Base-by-base conservation (phyloP, 805 yeast genomes). In the Candida ovalis region DNA sequence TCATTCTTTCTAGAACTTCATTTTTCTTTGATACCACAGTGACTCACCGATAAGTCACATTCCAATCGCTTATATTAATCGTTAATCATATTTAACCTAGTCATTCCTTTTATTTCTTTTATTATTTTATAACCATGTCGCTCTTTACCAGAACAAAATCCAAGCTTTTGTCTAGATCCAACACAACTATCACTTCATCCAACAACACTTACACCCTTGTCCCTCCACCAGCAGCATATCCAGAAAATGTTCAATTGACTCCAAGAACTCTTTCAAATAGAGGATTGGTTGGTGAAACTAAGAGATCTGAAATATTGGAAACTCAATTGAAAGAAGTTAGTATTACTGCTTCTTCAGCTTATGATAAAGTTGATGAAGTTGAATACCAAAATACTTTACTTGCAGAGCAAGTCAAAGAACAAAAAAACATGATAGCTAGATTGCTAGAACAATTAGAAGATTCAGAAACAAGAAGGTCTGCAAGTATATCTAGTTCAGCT, bases 341-440 rank as follows among this genome's bases (percentile, higher is more conserved):
- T 44, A 39, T 42, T 30, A 58, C 64, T 6, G 66, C 64, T 5
- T 56, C 64, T 1, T 47, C 33, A 18, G 66, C 64, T 1, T 61
- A 57, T 43, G 67, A 62, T 47, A 49, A 56, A 33, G 25, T 61
- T 4, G 67, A 58, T 9, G 64, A 62, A 15, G 44, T 63, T 18
- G 55, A 44, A 27, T 30, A 51, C 12, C 48, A 49, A 33, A 62
- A 63, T 40, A 43, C 44, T 4, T 50, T 61, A 58, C 44, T 63
- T 12, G 42, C 44, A 15, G 65, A 63, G 32, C 67, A 63, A 43
- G 63, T 61, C 3, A 38, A 43, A 3, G 57, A 58, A 24, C 68
- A 63, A 40, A 63, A 63, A 41, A 40, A 36, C 10, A 50, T 61
- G 47, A 59, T 63, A n/a, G 45, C 53, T 21, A 49, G 47, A 8